These are phyloP conservation scores for Colletotrichum sp. DNA, from an alignment of 2,329 filamentous ascomycete genomes.

Conservation along the genomic window DNA sequence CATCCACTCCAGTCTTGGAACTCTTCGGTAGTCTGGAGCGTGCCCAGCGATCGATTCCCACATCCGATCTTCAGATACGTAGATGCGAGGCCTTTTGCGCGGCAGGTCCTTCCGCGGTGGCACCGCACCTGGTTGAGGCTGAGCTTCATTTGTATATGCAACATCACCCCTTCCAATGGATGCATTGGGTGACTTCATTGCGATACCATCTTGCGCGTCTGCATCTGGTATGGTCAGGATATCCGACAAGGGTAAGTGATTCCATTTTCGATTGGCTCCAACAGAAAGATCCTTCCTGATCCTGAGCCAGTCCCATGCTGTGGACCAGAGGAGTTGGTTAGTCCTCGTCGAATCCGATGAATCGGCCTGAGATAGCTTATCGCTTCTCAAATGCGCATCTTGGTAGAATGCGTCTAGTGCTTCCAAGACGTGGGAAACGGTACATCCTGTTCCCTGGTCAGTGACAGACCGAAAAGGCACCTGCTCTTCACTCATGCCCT, in stretches of 20 bases:
- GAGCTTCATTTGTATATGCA: background rate
- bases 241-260: conserved; percentile 21
- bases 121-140: background rate
- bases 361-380: background rate
- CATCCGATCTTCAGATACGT: conserved; percentile 58
- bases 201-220: background rate
- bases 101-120: background rate
- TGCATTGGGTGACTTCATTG: background rate
- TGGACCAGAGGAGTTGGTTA: conserved; percentile 13
- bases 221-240: conserved; percentile 19
- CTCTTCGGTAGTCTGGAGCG: conserved; percentile 60
- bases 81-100: conserved; percentile 38
- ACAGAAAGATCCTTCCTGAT: conserved; percentile 26
- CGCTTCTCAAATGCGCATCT: background rate
- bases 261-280: conserved; percentile 22
- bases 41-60: conserved; percentile 67
- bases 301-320: conserved; percentile 27
- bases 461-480: background rate
- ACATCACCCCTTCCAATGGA: background rate
- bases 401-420: conserved; percentile 12
- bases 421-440: conserved; percentile 16
- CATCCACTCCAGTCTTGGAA: conserved; percentile 65
- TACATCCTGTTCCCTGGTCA: conserved; percentile 16
- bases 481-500: background rate
- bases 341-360: background rate